These are phyloP conservation scores for Fraxinus xanthoxyloides DNA, from an alignment of 305 asterid genomes.

Conservation along the genomic window DNA sequence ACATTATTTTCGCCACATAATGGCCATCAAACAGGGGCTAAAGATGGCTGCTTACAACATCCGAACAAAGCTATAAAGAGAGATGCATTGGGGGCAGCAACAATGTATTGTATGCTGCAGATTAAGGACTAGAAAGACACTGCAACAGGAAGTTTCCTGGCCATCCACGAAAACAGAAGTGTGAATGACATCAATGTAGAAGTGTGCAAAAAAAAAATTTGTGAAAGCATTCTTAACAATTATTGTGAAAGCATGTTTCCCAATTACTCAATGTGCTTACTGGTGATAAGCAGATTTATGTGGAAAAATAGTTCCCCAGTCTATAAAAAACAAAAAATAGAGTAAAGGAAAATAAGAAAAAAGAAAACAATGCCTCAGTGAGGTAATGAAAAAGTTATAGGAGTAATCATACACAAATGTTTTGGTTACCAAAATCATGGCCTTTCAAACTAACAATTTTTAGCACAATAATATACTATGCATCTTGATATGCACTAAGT, in stretches of 20 bases:
- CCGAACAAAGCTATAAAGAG: not conserved
- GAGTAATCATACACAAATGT: not conserved
- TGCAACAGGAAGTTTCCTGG: not conserved
- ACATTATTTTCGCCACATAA: no score
- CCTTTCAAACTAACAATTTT: not conserved
- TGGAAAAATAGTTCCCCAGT: not conserved
- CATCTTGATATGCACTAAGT: not conserved
- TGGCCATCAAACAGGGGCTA: no score
- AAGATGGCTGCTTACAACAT: not conserved
- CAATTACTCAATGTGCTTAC: not conserved
- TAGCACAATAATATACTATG: not conserved
- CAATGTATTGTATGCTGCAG: not conserved
- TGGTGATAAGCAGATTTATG: not conserved
- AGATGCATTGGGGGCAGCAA: not conserved
- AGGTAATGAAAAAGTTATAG: not conserved
- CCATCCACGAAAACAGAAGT: not conserved
- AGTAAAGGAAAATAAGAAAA: not conserved
- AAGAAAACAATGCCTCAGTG: not conserved
- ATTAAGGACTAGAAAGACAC: not conserved
- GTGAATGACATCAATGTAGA: not conserved
- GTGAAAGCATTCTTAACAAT: not conserved
- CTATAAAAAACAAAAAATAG: not conserved
- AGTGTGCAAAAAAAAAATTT: not conserved
- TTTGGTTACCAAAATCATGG: not conserved
- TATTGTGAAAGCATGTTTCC: not conserved